Conservation (phyloP, 768 basidiomycete species). For the Phaffia australis region DNA sequence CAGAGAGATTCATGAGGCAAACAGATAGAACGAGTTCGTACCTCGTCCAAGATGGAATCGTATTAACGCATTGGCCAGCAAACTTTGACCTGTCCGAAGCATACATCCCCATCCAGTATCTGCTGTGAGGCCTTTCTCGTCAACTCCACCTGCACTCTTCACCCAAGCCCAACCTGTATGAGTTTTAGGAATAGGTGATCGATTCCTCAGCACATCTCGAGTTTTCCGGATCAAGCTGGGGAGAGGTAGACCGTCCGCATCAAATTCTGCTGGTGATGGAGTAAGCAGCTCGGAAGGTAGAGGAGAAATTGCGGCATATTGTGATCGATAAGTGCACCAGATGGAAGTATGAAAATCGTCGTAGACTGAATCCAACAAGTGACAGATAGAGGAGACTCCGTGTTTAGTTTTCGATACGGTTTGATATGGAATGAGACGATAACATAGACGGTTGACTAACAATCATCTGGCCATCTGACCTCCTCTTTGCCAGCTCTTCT, state of each 20-base stretch:
- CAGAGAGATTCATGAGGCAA: no score
- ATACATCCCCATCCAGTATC: conserved; percentile 90
- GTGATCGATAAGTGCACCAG: conserved; percentile 85
- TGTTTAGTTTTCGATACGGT: background rate
- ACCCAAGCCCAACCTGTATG: conserved; percentile 55
- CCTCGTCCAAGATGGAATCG: conserved; percentile 65
- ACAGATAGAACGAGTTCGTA: conserved; percentile 35
- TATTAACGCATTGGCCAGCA: conserved; percentile 70
- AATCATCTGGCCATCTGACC: conserved; percentile 40
- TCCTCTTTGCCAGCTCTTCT: conserved; percentile 41
- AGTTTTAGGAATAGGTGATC: conserved; percentile 24
- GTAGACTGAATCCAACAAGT: conserved; percentile 48
- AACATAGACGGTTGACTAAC: conserved; percentile 26
- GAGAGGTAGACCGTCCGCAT: conserved; percentile 48
- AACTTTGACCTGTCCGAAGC: conserved; percentile 72
- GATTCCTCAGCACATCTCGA: conserved; percentile 23
- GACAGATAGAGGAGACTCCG: conserved; percentile 52
- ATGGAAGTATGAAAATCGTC: conserved; percentile 76
- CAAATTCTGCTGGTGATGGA: conserved; percentile 32
- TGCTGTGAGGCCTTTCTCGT: conserved; percentile 69
- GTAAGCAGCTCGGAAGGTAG: conserved; percentile 32
- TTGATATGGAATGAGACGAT: background rate
- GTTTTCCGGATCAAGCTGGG: conserved; percentile 25
- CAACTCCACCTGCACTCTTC: conserved; percentile 38
- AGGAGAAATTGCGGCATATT: conserved; percentile 61